Base-by-base conservation (phyloP, 441 rosid species). In the Sinapis alba region DNA sequence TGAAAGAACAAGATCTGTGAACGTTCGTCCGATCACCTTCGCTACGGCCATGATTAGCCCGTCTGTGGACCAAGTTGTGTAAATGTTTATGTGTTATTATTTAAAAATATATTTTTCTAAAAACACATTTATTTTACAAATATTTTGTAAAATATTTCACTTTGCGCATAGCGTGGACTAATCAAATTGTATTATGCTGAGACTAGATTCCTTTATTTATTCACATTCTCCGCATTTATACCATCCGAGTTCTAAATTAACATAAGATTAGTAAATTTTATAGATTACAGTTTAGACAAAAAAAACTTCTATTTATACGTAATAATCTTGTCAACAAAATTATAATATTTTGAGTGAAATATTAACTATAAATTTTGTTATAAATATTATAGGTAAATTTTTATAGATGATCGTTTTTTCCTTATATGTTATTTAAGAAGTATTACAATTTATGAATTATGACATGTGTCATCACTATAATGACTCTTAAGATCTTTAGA, bases 1-100 rank as follows among this genome's bases (percentile, higher is more conserved):
- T 15, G 85, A 84, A 53, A 16, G 27, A 83, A 84, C 1, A n/a
- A 51, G 24, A 51, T 57, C 0, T 89, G 86, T 7, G 94, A 86
- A 67, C 67, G 72, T 38, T 86, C 90, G 12, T 80, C 63, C 36
- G 73, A 87, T 43, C 57, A 77, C 30, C 73, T 84, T 32, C 83
- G 84, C 45, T 66, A 75, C 4, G 62, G 81, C 1, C 51, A 79
- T 69, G 41, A 38, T 53, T 53, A 78, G 54, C 21, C 65, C 53
- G 8, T 45, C 13, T 43, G n/a, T 76, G 69, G 70, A 69, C 60
- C 60, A 83, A 84, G 79, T 67, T 53, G 53, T 51, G 16, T 71
- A 26, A 53, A 15, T 71, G 63, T 26, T 65, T 47, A 65, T 16
- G 2, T 24, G 27, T 24, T 24, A 24, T 24, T 24, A 24, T 24